Evolutionary conservation across 225 moss, liverwort and hornwort species (phyloP).

Genomic region (Marchantia paleacea): DNA sequence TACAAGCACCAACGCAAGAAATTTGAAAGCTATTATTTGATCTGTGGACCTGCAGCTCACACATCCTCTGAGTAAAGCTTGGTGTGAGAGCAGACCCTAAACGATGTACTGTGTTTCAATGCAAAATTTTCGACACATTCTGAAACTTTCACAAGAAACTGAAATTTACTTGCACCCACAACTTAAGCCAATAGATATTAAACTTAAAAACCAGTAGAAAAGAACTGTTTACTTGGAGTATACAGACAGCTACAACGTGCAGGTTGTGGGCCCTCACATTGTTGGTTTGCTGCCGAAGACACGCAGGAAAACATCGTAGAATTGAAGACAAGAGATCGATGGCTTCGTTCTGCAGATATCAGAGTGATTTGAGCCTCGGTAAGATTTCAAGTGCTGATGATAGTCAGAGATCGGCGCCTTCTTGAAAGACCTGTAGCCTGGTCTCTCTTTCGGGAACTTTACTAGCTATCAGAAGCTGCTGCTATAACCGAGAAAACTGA

Average conservation of each 20-base stretch:
- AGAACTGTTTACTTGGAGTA: neutral
- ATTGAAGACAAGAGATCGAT: conserved; percentile 81
- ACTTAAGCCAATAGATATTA: neutral
- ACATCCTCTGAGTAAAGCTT: too few species aligned
- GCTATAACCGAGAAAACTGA: too few species aligned
- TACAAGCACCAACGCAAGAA: neutral
- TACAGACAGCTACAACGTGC: neutral
- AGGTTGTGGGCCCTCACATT: conserved; percentile 48
- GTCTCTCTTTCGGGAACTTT: neutral
- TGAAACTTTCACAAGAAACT: neutral
- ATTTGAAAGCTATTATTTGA: neutral
- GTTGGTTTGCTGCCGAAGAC: conserved; percentile 89
- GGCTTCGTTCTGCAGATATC: conserved; percentile 72
- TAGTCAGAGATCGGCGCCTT: neutral
- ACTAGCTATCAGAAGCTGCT: too few species aligned
- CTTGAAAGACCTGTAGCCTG: neutral
- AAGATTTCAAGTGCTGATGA: neutral
- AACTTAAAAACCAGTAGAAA: neutral
- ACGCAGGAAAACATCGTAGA: conserved; percentile 87
- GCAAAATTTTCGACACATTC: neutral
- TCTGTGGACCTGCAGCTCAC: neutral
- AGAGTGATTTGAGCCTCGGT: neutral
- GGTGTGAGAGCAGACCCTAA: neutral
- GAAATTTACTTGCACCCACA: neutral
- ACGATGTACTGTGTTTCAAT: neutral